Conservation (phyloP, 176 grass and related monocot genomes). For the Melocanna baccifera region DNA sequence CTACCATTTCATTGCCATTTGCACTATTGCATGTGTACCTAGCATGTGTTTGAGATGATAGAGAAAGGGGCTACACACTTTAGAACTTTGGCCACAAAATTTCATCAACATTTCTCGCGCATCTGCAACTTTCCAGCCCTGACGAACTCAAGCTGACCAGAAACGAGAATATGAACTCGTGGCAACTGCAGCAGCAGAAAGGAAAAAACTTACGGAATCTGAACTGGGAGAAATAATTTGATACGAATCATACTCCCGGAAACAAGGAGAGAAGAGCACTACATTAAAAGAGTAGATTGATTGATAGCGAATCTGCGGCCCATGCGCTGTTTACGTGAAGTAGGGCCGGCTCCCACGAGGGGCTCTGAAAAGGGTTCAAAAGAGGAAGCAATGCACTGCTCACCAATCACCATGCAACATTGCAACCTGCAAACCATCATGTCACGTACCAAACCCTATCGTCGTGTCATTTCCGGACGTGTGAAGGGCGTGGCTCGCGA, state of each 20-base stretch:
- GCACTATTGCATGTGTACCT: background rate
- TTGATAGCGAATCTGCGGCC: background rate
- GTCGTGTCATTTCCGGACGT: background rate
- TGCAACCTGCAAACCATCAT: background rate
- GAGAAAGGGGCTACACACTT: background rate
- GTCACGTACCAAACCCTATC: background rate
- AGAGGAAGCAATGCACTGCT: background rate
- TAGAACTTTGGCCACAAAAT: background rate
- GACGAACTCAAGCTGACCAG: conserved; percentile 5
- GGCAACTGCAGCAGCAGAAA: background rate
- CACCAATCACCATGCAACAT: background rate
- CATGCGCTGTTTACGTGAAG: conserved; percentile 1
- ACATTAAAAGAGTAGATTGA: background rate
- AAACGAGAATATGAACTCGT: conserved; percentile 7
- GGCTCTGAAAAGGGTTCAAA: background rate
- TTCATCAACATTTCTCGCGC: background rate
- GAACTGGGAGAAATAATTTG: background rate
- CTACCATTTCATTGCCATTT: background rate
- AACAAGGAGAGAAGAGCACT: background rate
- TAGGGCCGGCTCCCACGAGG: background rate
- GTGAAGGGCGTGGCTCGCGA: background rate
- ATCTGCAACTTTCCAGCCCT: background rate
- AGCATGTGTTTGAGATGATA: background rate
- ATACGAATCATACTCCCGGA: background rate
- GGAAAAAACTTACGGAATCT: background rate